These are phyloP conservation scores for Fraxinus dipetala DNA, from an alignment of 305 asterid species.

Conservation along the genomic window DNA sequence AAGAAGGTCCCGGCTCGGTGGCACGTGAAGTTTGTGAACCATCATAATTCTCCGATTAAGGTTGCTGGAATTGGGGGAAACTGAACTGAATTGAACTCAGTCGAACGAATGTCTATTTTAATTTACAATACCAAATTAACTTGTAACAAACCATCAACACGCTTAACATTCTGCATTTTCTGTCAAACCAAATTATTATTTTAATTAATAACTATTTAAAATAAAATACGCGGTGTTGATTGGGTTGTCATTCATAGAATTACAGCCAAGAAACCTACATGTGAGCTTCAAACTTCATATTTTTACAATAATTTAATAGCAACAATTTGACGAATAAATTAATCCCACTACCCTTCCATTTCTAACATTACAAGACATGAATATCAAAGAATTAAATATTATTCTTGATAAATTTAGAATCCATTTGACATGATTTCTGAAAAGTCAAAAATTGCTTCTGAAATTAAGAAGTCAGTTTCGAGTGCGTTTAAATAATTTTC, in stretches of 20 bases:
- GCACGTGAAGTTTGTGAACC: not conserved
- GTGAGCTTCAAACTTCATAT: conserved; percentile 16
- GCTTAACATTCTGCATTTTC: not conserved
- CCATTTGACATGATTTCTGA: not conserved
- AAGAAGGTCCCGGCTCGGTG: not conserved
- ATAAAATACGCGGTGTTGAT: conserved; percentile 38
- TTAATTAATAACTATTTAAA: not conserved
- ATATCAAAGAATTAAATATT: not conserved
- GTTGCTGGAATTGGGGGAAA: not conserved
- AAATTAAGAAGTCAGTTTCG: not conserved
- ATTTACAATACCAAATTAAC: not conserved
- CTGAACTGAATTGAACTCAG: not conserved
- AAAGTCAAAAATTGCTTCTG: not conserved
- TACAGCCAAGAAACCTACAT: conserved; percentile 32
- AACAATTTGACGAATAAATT: conserved; percentile 27
- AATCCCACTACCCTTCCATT: conserved; percentile 46
- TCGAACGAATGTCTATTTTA: not conserved
- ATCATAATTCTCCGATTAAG: not conserved
- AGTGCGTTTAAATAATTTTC: not conserved
- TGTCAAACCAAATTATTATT: not conserved
- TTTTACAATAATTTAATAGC: not conserved
- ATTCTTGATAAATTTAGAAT: not conserved
- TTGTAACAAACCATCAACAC: not conserved
- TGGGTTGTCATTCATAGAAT: conserved; percentile 48
- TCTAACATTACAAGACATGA: conserved; percentile 16